Evolutionary conservation across 2,329 filamentous ascomycete species (phyloP).

Genomic region (Chaetomiaceae sp.): DNA sequence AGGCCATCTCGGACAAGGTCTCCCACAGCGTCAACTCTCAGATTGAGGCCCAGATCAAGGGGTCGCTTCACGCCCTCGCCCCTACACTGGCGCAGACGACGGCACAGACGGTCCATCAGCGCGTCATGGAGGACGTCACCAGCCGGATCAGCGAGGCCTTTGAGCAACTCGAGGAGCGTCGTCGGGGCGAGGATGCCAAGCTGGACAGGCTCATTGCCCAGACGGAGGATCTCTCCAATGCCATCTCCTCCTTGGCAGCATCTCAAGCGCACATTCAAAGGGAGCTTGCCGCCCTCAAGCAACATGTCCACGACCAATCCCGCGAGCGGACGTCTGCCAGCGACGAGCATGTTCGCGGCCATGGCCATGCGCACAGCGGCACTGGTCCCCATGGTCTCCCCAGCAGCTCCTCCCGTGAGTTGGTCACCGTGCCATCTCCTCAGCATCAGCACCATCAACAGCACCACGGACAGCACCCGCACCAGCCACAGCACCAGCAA

Average conservation of each 20-base stretch:
- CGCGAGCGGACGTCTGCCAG: conserved; percentile 16
- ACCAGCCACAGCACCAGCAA: no score
- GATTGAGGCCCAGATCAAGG: conserved; percentile 63
- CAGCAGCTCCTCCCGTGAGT: conserved; percentile 15
- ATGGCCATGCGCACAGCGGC: conserved; percentile 19
- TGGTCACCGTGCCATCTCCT: conserved; percentile 18
- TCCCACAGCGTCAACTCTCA: conserved; percentile 58
- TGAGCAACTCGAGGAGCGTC: conserved; percentile 44
- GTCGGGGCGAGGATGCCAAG: conserved; percentile 53
- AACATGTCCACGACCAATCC: conserved; percentile 24
- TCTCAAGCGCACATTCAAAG: conserved; percentile 64
- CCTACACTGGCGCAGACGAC: conserved; percentile 61
- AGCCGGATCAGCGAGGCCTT: conserved; percentile 49
- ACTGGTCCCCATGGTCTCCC: conserved; percentile 17
- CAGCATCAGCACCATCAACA: conserved; percentile 21
- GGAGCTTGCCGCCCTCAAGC: conserved; percentile 45
- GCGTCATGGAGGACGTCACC: conserved; percentile 60
- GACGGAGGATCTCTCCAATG: conserved; percentile 60
- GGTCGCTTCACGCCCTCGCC: conserved; percentile 56
- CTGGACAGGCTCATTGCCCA: conserved; percentile 66
- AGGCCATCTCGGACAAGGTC: conserved; percentile 66
- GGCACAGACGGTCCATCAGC: conserved; percentile 59
- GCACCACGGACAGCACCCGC: no score
- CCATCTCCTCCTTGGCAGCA: conserved; percentile 62
- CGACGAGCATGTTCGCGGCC: conserved; percentile 14